These are phyloP conservation scores for Pseudomassariella vexata DNA, from an alignment of 2,329 filamentous ascomycete species.

Conservation along the genomic window DNA sequence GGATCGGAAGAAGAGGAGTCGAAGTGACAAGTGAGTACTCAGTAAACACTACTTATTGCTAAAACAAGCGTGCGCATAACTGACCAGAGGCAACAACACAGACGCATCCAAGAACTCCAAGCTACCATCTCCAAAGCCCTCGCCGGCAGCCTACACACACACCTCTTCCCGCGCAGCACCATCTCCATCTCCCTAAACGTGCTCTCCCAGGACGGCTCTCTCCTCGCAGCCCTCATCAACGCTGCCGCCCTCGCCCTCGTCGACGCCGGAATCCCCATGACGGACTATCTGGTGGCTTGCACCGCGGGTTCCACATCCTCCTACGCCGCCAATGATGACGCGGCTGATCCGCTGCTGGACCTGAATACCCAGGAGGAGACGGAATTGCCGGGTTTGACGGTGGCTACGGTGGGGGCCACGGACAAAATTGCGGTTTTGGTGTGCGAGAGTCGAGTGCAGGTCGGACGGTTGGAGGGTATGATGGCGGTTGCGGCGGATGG, in stretches of 20 bases:
- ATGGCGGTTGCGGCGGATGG: conserved; percentile 87
- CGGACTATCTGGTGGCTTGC: conserved; percentile 82
- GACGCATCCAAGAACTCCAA: conserved; percentile 77
- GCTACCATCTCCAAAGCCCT: conserved; percentile 75
- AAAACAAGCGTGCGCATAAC: too few species aligned
- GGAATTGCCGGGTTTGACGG: conserved; percentile 82
- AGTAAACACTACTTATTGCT: too few species aligned
- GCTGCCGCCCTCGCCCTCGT: conserved; percentile 86
- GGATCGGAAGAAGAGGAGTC: conserved; percentile 71
- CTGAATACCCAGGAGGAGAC: conserved; percentile 75
- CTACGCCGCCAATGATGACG: conserved; percentile 58
- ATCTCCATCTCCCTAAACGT: conserved; percentile 83
- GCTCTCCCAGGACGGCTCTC: conserved; percentile 81
- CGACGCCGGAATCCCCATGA: conserved; percentile 94
- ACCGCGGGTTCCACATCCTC: conserved; percentile 76
- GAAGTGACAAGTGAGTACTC: conserved; percentile 73
- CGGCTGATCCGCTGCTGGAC: conserved; percentile 72
- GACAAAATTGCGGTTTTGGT: conserved; percentile 75
- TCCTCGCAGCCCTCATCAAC: conserved; percentile 86
- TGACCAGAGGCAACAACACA: conserved; percentile 67
- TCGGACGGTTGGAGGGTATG: conserved; percentile 81
- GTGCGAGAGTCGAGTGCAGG: conserved; percentile 85
- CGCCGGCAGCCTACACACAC: conserved; percentile 70
- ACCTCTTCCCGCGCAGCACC: conserved; percentile 82
- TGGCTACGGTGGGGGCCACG: conserved; percentile 69